phyloP scores from a whole-genome alignment of 2,329 filamentous ascomycete species.

The Setomelanomma holmii region DNA sequence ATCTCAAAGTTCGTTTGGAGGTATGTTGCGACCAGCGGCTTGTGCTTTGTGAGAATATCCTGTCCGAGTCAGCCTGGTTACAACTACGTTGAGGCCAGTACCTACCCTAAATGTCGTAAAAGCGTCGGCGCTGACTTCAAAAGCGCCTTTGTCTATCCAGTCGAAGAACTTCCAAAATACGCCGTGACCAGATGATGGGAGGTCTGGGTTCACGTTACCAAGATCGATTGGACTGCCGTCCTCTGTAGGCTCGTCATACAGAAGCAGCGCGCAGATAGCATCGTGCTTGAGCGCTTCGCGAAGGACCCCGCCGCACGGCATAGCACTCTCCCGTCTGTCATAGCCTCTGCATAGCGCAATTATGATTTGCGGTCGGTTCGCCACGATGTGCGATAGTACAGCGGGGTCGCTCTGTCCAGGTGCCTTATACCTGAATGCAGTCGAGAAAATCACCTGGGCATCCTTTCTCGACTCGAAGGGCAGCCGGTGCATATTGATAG shows the following conservation, averaged over 20 bases:
- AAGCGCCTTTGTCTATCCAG: conserved; percentile 96
- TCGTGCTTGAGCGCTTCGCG: conserved; percentile 92
- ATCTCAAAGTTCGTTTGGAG: conserved; percentile 87
- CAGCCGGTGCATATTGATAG: conserved; percentile 80
- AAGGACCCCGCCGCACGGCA: conserved; percentile 87
- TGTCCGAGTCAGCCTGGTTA: conserved; percentile 49
- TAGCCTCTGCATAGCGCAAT: conserved; percentile 90
- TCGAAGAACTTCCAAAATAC: conserved; percentile 97
- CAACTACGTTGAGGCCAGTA: background rate
- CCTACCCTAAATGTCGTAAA: conserved; percentile 93
- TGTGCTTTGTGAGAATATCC: conserved; percentile 95
- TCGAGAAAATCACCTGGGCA: conserved; percentile 93
- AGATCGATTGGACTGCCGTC: conserved; percentile 79
- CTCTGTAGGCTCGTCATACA: conserved; percentile 85
- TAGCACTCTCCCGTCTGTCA: conserved; percentile 87
- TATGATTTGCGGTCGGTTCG: conserved; percentile 84
- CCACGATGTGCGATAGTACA: conserved; percentile 87
- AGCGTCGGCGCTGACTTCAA: conserved; percentile 95
- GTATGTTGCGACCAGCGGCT: conserved; percentile 86
- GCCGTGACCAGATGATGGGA: conserved; percentile 77
- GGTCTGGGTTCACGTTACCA: conserved; percentile 76
- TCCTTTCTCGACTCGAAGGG: conserved; percentile 98
- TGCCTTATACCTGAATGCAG: conserved; percentile 88
- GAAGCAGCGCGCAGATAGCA: conserved; percentile 84
- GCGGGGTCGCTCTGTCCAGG: conserved; percentile 76